Conservation (phyloP, 768 basidiomycete species). For the Dacryopinax primogenitus region DNA sequence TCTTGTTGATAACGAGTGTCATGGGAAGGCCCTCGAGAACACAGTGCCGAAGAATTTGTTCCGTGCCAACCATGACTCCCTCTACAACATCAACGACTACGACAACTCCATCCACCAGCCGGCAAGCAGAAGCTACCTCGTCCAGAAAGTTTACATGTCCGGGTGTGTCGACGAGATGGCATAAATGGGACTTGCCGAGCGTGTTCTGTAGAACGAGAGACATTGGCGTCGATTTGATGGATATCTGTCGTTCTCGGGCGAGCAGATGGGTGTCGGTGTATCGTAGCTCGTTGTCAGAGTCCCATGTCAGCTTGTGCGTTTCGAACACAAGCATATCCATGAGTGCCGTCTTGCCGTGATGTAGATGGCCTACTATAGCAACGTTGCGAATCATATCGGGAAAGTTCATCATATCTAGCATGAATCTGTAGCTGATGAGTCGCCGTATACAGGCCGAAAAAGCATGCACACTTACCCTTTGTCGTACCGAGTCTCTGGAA, state of each 20-base stretch:
- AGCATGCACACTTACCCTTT: constrained; percentile 53
- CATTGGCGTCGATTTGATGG: constrained; percentile 95
- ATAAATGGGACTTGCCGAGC: constrained; percentile 78
- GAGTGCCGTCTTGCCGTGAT: constrained; percentile 94
- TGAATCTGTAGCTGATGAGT: constrained; percentile 46
- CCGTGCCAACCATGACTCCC: constrained; percentile 93
- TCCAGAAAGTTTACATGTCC: constrained; percentile 99
- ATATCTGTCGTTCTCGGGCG: constrained; percentile 77
- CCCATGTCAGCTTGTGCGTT: constrained; percentile 90
- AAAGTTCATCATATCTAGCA: constrained; percentile 80
- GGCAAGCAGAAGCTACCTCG: constrained; percentile 78
- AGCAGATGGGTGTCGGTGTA: constrained; percentile 94
- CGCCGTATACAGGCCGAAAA: not conserved
- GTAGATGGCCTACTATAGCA: constrained; percentile 88
- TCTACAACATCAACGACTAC: constrained; percentile 97
- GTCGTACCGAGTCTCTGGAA: constrained; percentile 95
- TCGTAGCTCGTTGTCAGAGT: constrained; percentile 78
- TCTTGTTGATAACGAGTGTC: constrained; percentile 91
- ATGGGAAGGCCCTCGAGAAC: constrained; percentile 81
- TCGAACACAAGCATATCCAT: constrained; percentile 96
- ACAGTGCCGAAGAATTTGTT: constrained; percentile 76
- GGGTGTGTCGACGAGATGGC: constrained; percentile 93
- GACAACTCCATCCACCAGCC: constrained; percentile 80
- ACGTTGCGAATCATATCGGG: constrained; percentile 95
- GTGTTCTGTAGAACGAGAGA: constrained; percentile 78